Conservation (phyloP, 2,329 filamentous ascomycete species). For the Xylariales sp. region DNA sequence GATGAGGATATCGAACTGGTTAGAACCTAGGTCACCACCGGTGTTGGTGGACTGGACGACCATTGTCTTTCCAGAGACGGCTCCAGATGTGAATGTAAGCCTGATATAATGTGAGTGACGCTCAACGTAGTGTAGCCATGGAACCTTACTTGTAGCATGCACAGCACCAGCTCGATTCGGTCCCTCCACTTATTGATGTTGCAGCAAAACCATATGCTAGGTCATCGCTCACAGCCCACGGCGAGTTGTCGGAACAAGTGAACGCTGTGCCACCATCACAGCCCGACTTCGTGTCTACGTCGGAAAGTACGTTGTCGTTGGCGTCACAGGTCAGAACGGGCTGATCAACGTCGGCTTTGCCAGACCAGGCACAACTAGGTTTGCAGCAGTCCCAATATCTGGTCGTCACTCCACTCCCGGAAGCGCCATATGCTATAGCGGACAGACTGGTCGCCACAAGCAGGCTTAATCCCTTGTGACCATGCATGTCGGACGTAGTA, state of each 20-base stretch:
- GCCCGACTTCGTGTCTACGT: constrained; percentile 35
- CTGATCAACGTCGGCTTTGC: constrained; percentile 36
- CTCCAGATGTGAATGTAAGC: constrained; percentile 31
- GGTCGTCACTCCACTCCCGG: constrained; percentile 23
- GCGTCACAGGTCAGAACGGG: constrained; percentile 41
- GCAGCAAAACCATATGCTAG: constrained; percentile 54
- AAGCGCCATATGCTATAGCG: constrained; percentile 11
- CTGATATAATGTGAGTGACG: constrained; percentile 8
- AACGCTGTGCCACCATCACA: constrained; percentile 46
- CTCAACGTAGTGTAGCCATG: background rate
- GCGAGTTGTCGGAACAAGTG: constrained; percentile 47
- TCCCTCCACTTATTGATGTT: constrained; percentile 38
- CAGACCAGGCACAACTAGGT: constrained; percentile 47
- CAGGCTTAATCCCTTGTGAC: background rate
- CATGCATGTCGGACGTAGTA: background rate
- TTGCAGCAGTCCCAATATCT: constrained; percentile 53
- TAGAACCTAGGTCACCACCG: constrained; percentile 43
- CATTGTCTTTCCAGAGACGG: constrained; percentile 49
- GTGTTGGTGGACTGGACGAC: constrained; percentile 56
- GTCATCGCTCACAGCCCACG: constrained; percentile 45
- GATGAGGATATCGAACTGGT: constrained; percentile 48
- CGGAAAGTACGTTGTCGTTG: constrained; percentile 38
- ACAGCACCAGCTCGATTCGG: constrained; percentile 49
- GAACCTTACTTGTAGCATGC: constrained; percentile 45
- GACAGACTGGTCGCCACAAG: background rate